phyloP scores from a whole-genome alignment of 2,329 filamentous ascomycete genomes.

The Aureobasidium sp. region DNA sequence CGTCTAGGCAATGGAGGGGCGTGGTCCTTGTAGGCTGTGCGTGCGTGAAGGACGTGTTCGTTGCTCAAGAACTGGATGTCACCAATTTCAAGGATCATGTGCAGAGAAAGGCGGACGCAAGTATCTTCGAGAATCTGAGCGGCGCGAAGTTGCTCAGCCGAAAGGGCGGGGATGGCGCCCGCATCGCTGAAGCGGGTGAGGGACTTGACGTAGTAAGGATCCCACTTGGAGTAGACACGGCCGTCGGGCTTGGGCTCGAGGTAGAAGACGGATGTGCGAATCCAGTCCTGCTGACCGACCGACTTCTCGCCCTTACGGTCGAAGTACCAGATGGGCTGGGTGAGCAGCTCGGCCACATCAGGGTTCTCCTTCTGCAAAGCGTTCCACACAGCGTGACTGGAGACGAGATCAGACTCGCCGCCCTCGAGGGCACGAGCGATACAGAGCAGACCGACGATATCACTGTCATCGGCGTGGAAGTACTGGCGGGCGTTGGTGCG shows the following conservation, averaged over 20 bases:
- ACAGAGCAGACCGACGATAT: conserved; percentile 77
- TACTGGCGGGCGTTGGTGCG: conserved; percentile 77
- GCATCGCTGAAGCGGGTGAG: conserved; percentile 64
- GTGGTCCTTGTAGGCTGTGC: conserved; percentile 70
- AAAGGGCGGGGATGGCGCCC: conserved; percentile 66
- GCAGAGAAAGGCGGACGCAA: conserved; percentile 62
- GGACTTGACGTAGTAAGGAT: conserved; percentile 78
- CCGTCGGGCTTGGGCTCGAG: conserved; percentile 59
- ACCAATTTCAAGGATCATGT: conserved; percentile 80
- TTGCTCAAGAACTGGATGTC: conserved; percentile 86
- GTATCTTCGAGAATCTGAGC: conserved; percentile 65
- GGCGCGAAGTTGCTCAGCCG: conserved; percentile 59
- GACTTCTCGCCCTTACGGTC: conserved; percentile 82
- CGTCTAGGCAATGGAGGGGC: conserved; percentile 60
- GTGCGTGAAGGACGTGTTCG: conserved; percentile 68
- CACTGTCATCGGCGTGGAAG: conserved; percentile 77
- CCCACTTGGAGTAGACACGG: conserved; percentile 76
- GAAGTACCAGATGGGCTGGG: conserved; percentile 80
- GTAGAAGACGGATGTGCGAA: conserved; percentile 65
- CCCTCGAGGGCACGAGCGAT: conserved; percentile 69
- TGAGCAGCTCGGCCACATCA: conserved; percentile 67
- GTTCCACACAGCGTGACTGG: conserved; percentile 75
- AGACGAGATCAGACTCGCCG: conserved; percentile 75
- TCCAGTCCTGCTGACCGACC: conserved; percentile 65
- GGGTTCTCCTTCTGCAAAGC: conserved; percentile 64